phyloP scores from a whole-genome alignment of 2,329 filamentous ascomycete species.

The Hypomyces rosellus region DNA sequence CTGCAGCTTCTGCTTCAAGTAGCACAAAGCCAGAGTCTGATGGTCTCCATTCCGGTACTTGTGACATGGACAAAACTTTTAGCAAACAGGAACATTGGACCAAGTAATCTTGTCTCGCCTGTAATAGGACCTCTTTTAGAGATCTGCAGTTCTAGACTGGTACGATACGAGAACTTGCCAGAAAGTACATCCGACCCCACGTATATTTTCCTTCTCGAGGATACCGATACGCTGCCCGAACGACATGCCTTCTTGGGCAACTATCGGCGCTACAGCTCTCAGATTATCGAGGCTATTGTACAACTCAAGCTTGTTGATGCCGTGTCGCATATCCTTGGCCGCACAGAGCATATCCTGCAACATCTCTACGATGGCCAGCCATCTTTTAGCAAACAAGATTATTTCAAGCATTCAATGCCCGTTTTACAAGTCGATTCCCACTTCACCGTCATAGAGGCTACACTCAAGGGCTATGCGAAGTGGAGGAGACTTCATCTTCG shows the following conservation, averaged over 20 bases:
- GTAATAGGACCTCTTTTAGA: constrained; percentile 73
- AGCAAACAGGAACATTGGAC: constrained; percentile 61
- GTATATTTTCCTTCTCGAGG: constrained; percentile 77
- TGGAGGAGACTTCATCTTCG: constrained; percentile 48
- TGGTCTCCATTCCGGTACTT: constrained; percentile 87
- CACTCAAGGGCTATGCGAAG: constrained; percentile 80
- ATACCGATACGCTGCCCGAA: constrained; percentile 91
- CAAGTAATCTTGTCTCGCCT: constrained; percentile 52
- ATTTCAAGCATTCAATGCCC: constrained; percentile 64
- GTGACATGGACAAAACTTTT: constrained; percentile 85
- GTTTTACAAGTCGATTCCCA: constrained; percentile 79
- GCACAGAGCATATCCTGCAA: constrained; percentile 67
- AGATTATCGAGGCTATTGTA: constrained; percentile 82
- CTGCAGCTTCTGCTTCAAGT: constrained; percentile 74
- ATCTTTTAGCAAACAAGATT: constrained; percentile 56
- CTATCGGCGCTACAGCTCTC: constrained; percentile 83
- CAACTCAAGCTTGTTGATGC: constrained; percentile 77
- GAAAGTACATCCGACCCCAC: constrained; percentile 76
- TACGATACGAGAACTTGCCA: constrained; percentile 82
- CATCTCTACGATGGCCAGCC: constrained; percentile 68
- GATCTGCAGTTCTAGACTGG: constrained; percentile 72
- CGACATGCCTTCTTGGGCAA: constrained; percentile 93
- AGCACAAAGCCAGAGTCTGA: constrained; percentile 77
- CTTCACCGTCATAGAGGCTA: constrained; percentile 81
- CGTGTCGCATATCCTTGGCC: constrained; percentile 76